Conservation (phyloP, 2,329 filamentous ascomycete genomes). For the Cordyceps javanica region DNA sequence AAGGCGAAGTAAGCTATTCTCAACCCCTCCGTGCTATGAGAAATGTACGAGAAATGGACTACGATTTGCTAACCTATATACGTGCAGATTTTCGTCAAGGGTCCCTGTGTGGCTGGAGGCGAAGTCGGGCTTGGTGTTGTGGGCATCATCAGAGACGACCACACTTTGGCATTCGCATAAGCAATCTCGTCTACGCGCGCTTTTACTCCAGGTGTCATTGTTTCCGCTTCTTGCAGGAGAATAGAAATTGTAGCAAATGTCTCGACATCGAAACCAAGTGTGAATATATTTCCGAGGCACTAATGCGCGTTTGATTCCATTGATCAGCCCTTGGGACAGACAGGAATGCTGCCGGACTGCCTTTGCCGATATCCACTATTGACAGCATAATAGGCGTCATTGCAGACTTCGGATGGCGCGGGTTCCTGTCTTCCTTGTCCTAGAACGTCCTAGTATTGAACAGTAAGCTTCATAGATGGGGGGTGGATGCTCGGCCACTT, state of each 20-base stretch:
- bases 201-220: neutral
- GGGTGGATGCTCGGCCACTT: no score
- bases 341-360: neutral
- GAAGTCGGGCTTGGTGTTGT: conserved; percentile 58
- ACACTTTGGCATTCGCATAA: conserved; percentile 58
- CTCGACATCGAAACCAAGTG: neutral
- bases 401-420: neutral
- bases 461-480: no score
- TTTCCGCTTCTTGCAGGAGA: neutral
- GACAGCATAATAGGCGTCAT: neutral
- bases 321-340: no score
- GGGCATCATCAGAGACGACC: conserved; percentile 63
- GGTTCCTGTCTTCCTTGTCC: neutral
- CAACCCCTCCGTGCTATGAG: neutral
- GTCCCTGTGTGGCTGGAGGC: conserved; percentile 65
- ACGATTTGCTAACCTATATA: neutral
- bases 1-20: conserved; percentile 53
- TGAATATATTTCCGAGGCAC: neutral
- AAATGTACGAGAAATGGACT: neutral
- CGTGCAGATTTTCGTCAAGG: conserved; percentile 59
- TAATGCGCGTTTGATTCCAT: neutral
- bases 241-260: neutral
- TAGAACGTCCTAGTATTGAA: neutral
- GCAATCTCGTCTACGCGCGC: neutral
- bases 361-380: neutral